These are phyloP conservation scores for Fragaria iinumae DNA, from an alignment of 306 rosid species.

Conservation along the genomic window DNA sequence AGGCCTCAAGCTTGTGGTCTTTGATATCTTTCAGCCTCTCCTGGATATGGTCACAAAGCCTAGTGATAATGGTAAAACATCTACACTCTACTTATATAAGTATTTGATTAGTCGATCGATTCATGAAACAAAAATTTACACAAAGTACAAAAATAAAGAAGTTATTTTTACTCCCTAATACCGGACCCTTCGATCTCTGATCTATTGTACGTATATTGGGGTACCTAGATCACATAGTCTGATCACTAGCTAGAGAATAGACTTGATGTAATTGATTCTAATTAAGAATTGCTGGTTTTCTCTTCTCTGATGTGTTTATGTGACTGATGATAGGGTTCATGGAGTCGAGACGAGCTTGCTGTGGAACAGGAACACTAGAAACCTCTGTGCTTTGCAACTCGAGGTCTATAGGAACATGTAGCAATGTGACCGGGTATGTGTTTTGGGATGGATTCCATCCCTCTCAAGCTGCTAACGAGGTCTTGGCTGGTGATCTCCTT, in stretches of 20 bases:
- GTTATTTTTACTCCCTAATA: not conserved
- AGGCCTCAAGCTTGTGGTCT: conserved; percentile 49
- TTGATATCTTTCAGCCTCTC: conserved; percentile 53
- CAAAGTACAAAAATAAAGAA: not conserved
- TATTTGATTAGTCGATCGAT: not conserved
- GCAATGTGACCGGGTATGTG: conserved; percentile 50
- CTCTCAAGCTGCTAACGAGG: conserved; percentile 53
- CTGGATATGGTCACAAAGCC: conserved; percentile 43
- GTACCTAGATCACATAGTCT: not conserved
- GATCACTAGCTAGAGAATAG: not conserved
- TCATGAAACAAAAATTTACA: not conserved
- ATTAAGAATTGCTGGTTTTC: not conserved
- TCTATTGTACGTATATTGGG: no score
- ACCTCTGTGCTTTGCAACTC: conserved; percentile 59
- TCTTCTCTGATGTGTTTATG: not conserved
- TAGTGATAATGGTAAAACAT: conserved; percentile 34
- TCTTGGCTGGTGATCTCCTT: conserved; percentile 49
- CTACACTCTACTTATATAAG: no score
- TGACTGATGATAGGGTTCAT: conserved; percentile 38
- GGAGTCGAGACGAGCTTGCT: conserved; percentile 57
- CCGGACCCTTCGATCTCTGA: not conserved
- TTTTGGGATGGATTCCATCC: conserved; percentile 77
- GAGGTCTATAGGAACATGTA: conserved; percentile 49
- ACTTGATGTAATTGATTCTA: not conserved
- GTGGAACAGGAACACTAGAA: conserved; percentile 63